Evolutionary conservation across 208 protist species (phyloP), one percentile per base, ranked within the genome.

Genomic region (Trypanosoma melophagium): DNA sequence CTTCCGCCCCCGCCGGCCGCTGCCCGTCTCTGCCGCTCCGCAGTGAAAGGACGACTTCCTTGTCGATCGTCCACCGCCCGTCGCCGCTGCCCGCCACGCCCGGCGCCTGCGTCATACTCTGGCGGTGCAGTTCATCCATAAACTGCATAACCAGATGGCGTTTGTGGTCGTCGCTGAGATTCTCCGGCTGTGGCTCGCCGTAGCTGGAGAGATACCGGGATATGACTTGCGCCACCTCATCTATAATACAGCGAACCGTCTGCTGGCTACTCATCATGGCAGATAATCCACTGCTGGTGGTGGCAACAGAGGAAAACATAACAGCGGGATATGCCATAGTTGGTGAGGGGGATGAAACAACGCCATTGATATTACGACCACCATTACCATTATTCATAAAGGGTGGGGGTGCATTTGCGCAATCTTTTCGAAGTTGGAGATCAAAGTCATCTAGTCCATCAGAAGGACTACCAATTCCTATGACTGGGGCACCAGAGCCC

Each of bases 41-140:
- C 44, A 94, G 77, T 2, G 85, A 90, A 64, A 92, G 79, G 45
- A 76, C 80, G 54, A 94, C 85, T 28, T 94, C 85, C 28, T 87
- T 90, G 73, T 94, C 88, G 54, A 94, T 94, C 3, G 85, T 94
- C 57, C 69, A 81, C 24, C 88, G 82, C 2, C 85, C 88, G 53
- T 85, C 83, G 17, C 49, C 69, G 3, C 52, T 47, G 10, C 71
- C 50, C 13, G 51, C 38, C 35, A 66, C 50, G 0, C 59, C 49
- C 0, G 22, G 35, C 41, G 25, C 38, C 9, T 12, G 45, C 7
- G 25, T 17, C 24, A 42, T 50, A 7, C 13, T 50, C 16, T 21
- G 24, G 2, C 64, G 65, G 50, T 72, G 65, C 0, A 77, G 38
- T 25, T 71, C 71, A 4, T 71, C 71, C 17, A 38, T 62, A 22